Base-by-base conservation (phyloP, 371 early-diverging fungal genomes). In the Vairimorpha ceranae region DNA sequence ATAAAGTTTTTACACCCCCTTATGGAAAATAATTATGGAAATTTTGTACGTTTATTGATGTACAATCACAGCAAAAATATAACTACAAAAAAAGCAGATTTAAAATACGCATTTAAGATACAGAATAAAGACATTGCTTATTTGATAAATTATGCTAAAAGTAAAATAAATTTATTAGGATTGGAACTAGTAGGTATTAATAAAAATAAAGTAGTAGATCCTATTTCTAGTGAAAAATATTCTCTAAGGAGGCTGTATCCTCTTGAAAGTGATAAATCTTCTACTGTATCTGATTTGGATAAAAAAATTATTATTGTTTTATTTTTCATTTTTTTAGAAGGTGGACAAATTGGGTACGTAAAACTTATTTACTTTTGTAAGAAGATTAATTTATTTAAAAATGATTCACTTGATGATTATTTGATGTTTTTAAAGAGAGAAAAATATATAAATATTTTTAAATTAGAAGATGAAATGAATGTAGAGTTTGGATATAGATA, bases 151-250 rank as follows among this genome's bases (percentile, higher is more conserved):
- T 19, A 27, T 12, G 35, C 71, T 7, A 60, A 51, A 27, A 2
- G 2, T 17, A 51, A 70, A 35, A 15, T 70, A 17, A 14, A 14
- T 19, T 21, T 29, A 27, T 21, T 70, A 27, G 71, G 71, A 12
- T 41, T 70, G 33, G 63, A 70, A 45, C 14, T 70, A 10, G 36
- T 70, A 46, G 71, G 71, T 21, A 51, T 70, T n/a, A 32, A 33
- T 14, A 70, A 63, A 23, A 63, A 30, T 33, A 19, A 19, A 7
- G 2, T 63, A 41, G 36, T 63, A 2, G 63, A 60, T 33, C 59
- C 48, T 10, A 2, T 46, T 8, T 2, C 0, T 2, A 54, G 59
- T 30, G 71, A 70, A 6, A 70, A 70, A 25, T 70, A 60, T 38
- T 60, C 33, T 51, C 10, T 70, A 36, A 70, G 61, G 48, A 54